Base-by-base conservation (phyloP, 495 filamentous ascomycete species). In the Lophiostoma macrostomum region DNA sequence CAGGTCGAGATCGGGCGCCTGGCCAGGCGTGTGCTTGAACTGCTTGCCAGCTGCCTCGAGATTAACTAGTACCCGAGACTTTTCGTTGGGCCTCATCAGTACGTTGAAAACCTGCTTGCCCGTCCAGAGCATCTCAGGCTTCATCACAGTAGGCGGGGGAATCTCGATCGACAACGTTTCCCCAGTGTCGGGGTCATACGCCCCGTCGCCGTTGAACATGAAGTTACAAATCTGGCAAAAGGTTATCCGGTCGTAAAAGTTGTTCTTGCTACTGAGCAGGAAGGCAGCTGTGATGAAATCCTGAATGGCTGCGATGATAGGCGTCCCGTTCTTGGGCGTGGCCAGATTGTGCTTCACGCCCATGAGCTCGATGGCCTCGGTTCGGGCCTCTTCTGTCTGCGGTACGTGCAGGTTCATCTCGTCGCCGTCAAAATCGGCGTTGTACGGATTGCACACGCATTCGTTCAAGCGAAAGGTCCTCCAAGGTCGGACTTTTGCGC, bases 391-490 rank as follows among this genome's bases (percentile, higher is more conserved):
- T 72, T 97, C 93, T 1, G 94, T 98, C 67, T 98, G 93, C 13
- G 93, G 93, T 4, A 98, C 90, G 70, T 98, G 93, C 55, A 98
- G 69, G 63, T 98, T 98, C 93, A 98, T 98, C 69, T 98, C 93
- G 57, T 98, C 93, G 60, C 93, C 93, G 62, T 98, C 93, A 65
- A 98, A 98, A 82, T 98, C 93, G 36, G 93, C 93, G 70, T 98
- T 98, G 78, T 98, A 98, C 7, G 93, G 93, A 35, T 88, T 91
- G 67, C 93, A 98, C 5, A 94, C 93, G 79, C 93, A 97, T 66
- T 98, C 93, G 65, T 98, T 98, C 43, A 98, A 76, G 37, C 93
- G 85, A 70, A 98, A 97, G 0, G 93, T 98, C 66, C 91, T 84
- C 81, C 95, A 91, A 5, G 91, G 93, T 41, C 94, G 84, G 40